A percentile compares a stretch with the other conserved stretches of the same genome.
phyloP scores from a whole-genome alignment of 495 filamentous ascomycete species.

The Penicillium samsonianum region DNA sequence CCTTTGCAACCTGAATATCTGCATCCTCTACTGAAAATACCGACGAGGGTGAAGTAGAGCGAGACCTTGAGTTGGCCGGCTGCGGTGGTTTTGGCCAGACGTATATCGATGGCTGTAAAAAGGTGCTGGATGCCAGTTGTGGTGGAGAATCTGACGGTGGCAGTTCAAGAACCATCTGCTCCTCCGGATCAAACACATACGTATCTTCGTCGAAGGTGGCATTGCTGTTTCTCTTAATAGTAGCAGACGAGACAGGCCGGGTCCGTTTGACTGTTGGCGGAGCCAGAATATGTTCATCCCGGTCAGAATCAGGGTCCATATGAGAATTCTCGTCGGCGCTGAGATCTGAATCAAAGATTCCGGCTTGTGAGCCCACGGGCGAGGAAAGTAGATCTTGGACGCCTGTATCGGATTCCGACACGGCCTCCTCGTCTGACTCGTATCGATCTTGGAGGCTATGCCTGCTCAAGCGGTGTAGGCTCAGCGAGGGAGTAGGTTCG shows the following conservation, averaged over 20 bases:
- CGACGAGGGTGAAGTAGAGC: conserved; percentile 37
- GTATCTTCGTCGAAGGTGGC: conserved; percentile 38
- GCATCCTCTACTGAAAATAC: conserved; percentile 38
- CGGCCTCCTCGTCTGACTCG: conserved; percentile 49
- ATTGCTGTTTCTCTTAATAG: conserved; percentile 43
- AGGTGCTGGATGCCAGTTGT: conserved; percentile 37
- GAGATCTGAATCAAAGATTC: conserved; percentile 33
- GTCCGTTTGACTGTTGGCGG: conserved; percentile 28
- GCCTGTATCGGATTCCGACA: conserved; percentile 44
- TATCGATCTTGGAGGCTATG: conserved; percentile 42
- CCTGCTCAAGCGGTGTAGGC: conserved; percentile 40
- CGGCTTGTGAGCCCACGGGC: conserved; percentile 31
- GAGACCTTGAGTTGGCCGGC: conserved; percentile 18
- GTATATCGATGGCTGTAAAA: conserved; percentile 39
- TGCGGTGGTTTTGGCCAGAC: conserved; percentile 30
- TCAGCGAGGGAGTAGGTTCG: conserved; percentile 29
- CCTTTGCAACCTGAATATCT: conserved; percentile 41
- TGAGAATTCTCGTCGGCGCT: conserved; percentile 37
- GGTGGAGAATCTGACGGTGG: conserved; percentile 36
- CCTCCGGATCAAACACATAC: conserved; percentile 41
- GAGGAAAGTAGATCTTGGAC: conserved; percentile 39
- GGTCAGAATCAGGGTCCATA: conserved; percentile 29
- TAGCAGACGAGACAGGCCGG: conserved; percentile 44
- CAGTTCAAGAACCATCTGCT: conserved; percentile 44
- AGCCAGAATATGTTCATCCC: conserved; percentile 30